Evolutionary conservation across 1,284 basidiomycete genomes (phyloP), one percentile per base, ranked within the genome.

Genomic region (Mycena sp.): DNA sequence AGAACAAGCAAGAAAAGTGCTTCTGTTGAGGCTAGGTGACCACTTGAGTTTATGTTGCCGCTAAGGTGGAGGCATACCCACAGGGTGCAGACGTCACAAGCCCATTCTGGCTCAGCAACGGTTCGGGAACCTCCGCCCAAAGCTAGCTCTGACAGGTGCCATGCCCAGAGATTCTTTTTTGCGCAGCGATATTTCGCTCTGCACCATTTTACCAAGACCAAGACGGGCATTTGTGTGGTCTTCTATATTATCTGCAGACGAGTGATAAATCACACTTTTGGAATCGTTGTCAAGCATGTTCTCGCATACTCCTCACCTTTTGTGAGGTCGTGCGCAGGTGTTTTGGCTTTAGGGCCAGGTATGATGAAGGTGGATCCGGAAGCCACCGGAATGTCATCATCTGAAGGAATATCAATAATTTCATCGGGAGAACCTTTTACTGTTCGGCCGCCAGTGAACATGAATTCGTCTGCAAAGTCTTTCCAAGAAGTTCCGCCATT

Each of bases 81-180:
- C 65, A 67, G 46, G 16, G 65, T 67, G 25, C 65, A 67, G 7
- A 58, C 23, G 9, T 26, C 19, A 26, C 65, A 67, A 29, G 58
- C 49, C 65, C 65, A 67, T 43, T 63, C 58, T 6, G 45, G 46
- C 25, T 66, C 63, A 19, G 35, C 12, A 14, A 23, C 12, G 21
- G 29, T 10, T 23, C 38, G 35, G 19, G 6, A 45, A 12, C 50
- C 40, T 11, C 61, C 37, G 21, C 57, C 57, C 6, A n/a, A n/a
- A n/a, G n/a, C 58, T 43, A 29, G 69, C 70, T 58, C 73, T 75
- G 6, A 72, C 60, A 5, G 76, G 73, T 1, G 74, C 74, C 71
- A 81, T 71, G 14, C 83, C 85, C 1, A 85, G 67, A 1, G 79
- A 72, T 70, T 86, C 85, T 64, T 80, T 83, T 71, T 81, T 83